A percentile compares a stretch with the other conserved stretches of the same genome.
Conservation (phyloP, 2,329 filamentous ascomycete genomes). For the Cladosporium sp. region DNA sequence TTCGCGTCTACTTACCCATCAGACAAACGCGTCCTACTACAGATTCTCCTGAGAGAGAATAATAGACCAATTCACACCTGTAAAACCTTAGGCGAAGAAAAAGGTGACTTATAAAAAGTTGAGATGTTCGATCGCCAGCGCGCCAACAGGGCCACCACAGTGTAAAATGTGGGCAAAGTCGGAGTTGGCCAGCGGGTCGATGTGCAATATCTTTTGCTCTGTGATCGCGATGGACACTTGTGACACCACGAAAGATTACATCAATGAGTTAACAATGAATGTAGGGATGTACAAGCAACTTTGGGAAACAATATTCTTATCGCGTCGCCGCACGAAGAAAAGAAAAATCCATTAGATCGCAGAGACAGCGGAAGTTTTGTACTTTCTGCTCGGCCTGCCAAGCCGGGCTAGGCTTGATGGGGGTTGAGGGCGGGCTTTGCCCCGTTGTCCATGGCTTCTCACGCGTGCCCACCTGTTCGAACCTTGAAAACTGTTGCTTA, state of each 20-base stretch:
- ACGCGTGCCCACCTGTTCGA: too few species aligned
- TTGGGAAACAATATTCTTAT: conserved; percentile 31
- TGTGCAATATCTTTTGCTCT: conserved; percentile 26
- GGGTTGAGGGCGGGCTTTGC: too few species aligned
- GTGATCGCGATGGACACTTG: conserved; percentile 31
- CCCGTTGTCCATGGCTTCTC: too few species aligned
- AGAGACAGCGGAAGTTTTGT: conserved; percentile 2
- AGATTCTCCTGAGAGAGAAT: not conserved
- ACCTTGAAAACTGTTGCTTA: too few species aligned
- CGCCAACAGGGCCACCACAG: conserved; percentile 22
- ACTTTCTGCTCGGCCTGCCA: conserved; percentile 1
- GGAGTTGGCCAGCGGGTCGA: conserved; percentile 20
- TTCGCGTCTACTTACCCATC: conserved; percentile 2
- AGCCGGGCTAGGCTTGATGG: conserved; percentile 5
- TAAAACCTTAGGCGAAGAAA: not conserved
- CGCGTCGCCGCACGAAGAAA: conserved; percentile 33
- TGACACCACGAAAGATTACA: conserved; percentile 23
- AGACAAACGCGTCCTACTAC: not conserved
- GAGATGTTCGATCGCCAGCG: conserved; percentile 22
- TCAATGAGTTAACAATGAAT: too few species aligned
- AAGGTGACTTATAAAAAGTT: not conserved
- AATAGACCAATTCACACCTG: not conserved
- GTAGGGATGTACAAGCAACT: conserved; percentile 30
- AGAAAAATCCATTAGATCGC: conserved; percentile 18
- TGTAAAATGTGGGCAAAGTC: conserved; percentile 17